These are phyloP conservation scores for Oryza nivara DNA, from an alignment of 176 grass and related monocot genomes.

Conservation along the genomic window DNA sequence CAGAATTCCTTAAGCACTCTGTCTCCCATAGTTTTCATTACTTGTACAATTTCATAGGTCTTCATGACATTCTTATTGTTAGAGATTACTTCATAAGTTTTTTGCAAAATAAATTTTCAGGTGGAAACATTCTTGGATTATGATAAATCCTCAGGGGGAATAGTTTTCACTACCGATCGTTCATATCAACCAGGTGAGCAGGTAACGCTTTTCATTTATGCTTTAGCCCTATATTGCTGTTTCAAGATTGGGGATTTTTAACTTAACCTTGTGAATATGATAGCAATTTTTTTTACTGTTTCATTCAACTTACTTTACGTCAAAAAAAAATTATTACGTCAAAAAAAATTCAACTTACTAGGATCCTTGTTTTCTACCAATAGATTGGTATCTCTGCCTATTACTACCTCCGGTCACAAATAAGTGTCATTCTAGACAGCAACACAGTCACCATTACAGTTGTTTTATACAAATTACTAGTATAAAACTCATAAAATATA, in stretches of 20 bases:
- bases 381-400: background rate
- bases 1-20: background rate
- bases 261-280: background rate
- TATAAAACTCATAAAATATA: too few relatives aligned
- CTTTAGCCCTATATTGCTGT: conserved; percentile 19
- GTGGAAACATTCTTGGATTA: conserved; percentile 97
- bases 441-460: too few relatives aligned
- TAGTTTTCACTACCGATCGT: conserved; percentile 87
- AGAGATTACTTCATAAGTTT: conserved; percentile 20
- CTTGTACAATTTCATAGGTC: background rate
- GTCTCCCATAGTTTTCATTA: background rate
- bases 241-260: conserved; percentile 20
- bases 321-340: too few relatives aligned
- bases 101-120: conserved; percentile 55
- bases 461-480: too few relatives aligned
- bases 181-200: conserved; percentile 99
- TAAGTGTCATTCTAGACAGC: too few relatives aligned
- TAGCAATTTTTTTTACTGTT: background rate
- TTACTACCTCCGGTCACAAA: too few relatives aligned
- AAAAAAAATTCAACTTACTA: background rate
- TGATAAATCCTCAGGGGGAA: conserved; percentile 84
- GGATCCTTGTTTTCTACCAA: conserved; percentile 23
- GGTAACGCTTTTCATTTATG: conserved; percentile 63
- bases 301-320: background rate
- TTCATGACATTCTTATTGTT: conserved; percentile 26